Percentiles rank a stretch among this genome's conserved stretches.
These are phyloP conservation scores for Talaromyces sp. DNA, from an alignment of 2,329 filamentous ascomycete genomes.

Conservation along the genomic window DNA sequence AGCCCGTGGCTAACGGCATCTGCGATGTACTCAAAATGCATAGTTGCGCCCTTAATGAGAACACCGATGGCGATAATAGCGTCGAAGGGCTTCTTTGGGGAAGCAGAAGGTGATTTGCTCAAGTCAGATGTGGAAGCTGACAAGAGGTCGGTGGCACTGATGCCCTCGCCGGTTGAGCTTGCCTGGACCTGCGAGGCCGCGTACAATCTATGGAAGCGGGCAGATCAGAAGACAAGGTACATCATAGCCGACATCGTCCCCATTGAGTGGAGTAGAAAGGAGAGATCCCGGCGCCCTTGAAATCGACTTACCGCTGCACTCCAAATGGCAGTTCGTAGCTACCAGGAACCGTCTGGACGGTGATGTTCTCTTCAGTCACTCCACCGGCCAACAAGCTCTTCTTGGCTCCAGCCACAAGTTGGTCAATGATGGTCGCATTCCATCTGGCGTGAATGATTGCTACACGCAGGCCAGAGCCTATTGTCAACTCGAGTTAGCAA, in stretches of 20 bases:
- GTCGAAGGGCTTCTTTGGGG: conserved; percentile 69
- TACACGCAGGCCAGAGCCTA: conserved; percentile 75
- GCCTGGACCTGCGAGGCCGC: conserved; percentile 84
- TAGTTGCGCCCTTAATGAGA: conserved; percentile 97
- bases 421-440: conserved; percentile 86
- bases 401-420: conserved; percentile 78
- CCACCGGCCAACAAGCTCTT: conserved; percentile 76
- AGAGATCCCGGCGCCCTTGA: background rate
- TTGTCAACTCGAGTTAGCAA: conserved; percentile 8
- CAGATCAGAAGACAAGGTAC: background rate
- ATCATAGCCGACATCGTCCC: background rate
- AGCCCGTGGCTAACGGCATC: conserved; percentile 88
- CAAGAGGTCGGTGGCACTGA: conserved; percentile 59
- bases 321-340: conserved; percentile 94
- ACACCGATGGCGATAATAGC: conserved; percentile 94
- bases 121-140: conserved; percentile 70
- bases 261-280: too few species aligned
- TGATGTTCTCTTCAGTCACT: conserved; percentile 85
- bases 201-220: conserved; percentile 65
- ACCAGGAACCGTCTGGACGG: conserved; percentile 85
- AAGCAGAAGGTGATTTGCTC: conserved; percentile 46
- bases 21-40: conserved; percentile 99
- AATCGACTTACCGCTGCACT: conserved; percentile 70
- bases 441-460: conserved; percentile 95
- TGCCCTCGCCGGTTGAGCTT: conserved; percentile 47